phyloP scores from a whole-genome alignment of 441 rosid species.

The Breynia disticha region DNA sequence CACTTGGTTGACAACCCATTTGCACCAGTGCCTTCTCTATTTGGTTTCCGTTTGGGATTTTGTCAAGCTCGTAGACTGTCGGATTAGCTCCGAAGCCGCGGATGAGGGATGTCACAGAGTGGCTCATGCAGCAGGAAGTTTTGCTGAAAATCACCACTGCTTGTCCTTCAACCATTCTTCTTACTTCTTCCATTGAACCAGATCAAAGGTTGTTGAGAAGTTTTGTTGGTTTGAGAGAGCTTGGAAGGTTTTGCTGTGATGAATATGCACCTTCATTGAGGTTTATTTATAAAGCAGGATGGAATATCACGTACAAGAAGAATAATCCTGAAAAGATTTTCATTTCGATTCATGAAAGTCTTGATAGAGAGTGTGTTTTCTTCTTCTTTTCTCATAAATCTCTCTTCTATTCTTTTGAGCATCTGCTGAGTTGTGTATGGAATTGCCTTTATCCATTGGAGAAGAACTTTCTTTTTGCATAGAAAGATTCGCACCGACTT shows the following conservation, averaged over 20 bases:
- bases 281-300: slow-evolving; percentile 22
- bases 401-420: neutral
- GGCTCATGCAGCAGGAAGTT: slow-evolving; percentile 61
- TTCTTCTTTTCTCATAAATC: neutral
- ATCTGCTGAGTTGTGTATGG: slow-evolving; percentile 3
- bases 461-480: neutral
- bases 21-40: slow-evolving; percentile 48
- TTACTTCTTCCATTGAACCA: slow-evolving; percentile 32
- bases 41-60: slow-evolving; percentile 38
- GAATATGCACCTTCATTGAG: neutral
- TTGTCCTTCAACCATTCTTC: slow-evolving; percentile 31
- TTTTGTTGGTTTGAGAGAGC: neutral
- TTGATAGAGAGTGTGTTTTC: slow-evolving; percentile 1
- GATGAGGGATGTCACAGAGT: slow-evolving; percentile 47
- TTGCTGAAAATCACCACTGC: slow-evolving; percentile 65
- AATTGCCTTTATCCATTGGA: slow-evolving; percentile 6
- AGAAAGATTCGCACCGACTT: slow-evolving; percentile 4
- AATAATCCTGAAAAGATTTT: neutral
- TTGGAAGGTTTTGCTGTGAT: slow-evolving; percentile 6
- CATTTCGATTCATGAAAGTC: slow-evolving; percentile 1
- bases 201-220: no score
- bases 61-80: slow-evolving; percentile 52
- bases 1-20: slow-evolving; percentile 46
- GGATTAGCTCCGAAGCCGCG: slow-evolving; percentile 48
- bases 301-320: neutral